Base-by-base conservation (phyloP, 2,329 filamentous ascomycete genomes). In the Amauroascus niger region DNA sequence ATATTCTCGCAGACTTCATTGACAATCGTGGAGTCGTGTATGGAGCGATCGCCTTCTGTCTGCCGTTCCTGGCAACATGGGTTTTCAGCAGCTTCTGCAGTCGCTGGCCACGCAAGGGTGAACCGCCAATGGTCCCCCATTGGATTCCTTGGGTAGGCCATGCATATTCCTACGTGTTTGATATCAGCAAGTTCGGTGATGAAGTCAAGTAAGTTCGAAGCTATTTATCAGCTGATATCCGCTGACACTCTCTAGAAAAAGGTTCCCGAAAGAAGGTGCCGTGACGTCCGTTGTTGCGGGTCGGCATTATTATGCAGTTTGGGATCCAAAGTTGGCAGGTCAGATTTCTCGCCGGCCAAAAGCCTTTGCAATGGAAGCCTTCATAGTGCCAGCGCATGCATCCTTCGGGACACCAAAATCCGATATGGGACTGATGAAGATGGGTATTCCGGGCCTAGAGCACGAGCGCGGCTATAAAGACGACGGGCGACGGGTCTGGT, bases 261-360 rank as follows among this genome's bases (percentile, higher is more conserved):
- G 33, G 44, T 58, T 47, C 22, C 54, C 54, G 13, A 52, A 54
- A 11, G 24, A 47, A 24, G 35, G 26, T 22, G 48, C 54, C 14
- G 44, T 44, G 40, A 54, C 45, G 22, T 32, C 49, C 11, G 22
- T 56, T 9, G 48, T 61, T 11, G 59, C 51, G 22, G 61, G 61
- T 1, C 50, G 57, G 32, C 55, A 58, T 46, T 57, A 57, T 6
- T 61, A 63, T 55, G 32, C 58, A 6, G 54, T 63, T 24, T 59
- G 59, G 22, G 58, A 63, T 44, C 52, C 58, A 40, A 62, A 61
- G 39, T 56, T 62, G 9, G 59, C 59, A 14, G 53, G 54, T 16
- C 55, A 58, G 16, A 54, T 62, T 11, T 61, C 57, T 39, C 59
- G 61, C 9, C 57, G 55, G 18, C 60, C 57, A 3, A 57, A 57